Base-by-base conservation (phyloP, 768 basidiomycete species). In the Hortiboletus campestris region DNA sequence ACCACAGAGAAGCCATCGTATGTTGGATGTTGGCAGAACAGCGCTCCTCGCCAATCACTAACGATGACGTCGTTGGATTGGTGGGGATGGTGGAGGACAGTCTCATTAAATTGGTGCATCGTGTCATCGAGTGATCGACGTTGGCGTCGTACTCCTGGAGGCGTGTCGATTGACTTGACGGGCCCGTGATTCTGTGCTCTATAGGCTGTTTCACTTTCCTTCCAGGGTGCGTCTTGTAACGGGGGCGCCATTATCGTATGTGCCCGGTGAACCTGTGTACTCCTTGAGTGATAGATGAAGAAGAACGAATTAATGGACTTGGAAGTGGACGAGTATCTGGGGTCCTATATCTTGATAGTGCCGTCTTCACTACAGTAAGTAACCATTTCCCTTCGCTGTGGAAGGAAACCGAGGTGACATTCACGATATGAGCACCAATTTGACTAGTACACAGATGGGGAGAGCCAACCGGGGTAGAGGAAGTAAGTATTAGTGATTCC, bases 281-380 rank as follows among this genome's bases (percentile, higher is more conserved):
- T 90, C 70, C 83, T 87, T 57, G 39, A 66, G 9, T 65, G 71
- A 53, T 69, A 34, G 42, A 49, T 61, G 29, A 61, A 45, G 51
- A 62, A 49, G 58, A 25, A 3, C 12, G 36, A 55, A 35, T 46
- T 25, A 35, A 52, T 43, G 45, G 28, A 51, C 25, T 56, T 36
- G 47, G 51, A 54, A 57, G 44, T 49, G 35, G 40, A 44, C 2
- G 31, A 72, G 81, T 64, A 94, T 95, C 94, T 84, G 59, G 97
- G 88, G 78, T 99, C 96, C 97, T 97, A 99, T 63, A 98, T 97
- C 74, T 94, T 94, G 73, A 99, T 95, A 11, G 92, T 94, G 3
- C 93, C 88, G 69, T 99, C 97, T 94, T 99, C 97, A 68, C 93
- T 94, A 49, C 94, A 41, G 95, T 97, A 22, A 96, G 96, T 25